Evolutionary conservation across 768 basidiomycete genomes (phyloP).

Genomic region (Lepiota subincarnata): DNA sequence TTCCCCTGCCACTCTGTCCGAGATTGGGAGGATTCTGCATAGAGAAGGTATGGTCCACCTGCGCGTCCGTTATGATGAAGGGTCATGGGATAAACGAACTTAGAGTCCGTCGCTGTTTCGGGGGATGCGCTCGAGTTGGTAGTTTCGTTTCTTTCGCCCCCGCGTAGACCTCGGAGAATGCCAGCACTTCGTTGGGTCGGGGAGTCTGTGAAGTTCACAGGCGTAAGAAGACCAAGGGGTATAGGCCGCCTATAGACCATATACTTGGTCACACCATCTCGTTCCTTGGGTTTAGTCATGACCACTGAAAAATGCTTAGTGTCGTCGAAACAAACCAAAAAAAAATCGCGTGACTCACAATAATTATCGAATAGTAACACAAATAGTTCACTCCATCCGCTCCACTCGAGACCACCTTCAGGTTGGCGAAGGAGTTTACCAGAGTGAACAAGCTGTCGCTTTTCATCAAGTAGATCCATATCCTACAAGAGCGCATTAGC

Average conservation of each 20-base stretch:
- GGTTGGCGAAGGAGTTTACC: conserved; percentile 80
- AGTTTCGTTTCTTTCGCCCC: conserved; percentile 24
- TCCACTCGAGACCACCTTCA: conserved; percentile 74
- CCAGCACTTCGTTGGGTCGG: conserved; percentile 66
- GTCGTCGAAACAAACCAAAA: conserved; percentile 10
- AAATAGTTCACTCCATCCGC: conserved; percentile 80
- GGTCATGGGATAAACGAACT: conserved; percentile 78
- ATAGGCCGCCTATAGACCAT: conserved; percentile 81
- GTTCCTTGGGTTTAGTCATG: conserved; percentile 58
- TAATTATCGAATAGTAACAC: conserved; percentile 96
- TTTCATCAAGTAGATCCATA: conserved; percentile 85
- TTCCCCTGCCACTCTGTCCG: conserved; percentile 87
- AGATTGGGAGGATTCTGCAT: conserved; percentile 68
- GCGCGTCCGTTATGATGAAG: conserved; percentile 85
- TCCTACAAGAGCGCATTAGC: conserved; percentile 39
- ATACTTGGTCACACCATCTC: conserved; percentile 71
- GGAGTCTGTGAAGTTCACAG: conserved; percentile 77
- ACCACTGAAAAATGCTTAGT: conserved; percentile 53
- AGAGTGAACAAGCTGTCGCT: conserved; percentile 77
- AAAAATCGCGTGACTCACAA: conserved; percentile 41
- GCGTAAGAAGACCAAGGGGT: conserved; percentile 81
- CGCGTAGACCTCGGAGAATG: conserved; percentile 60
- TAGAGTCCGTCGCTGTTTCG: conserved; percentile 43
- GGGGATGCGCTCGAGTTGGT: conserved; percentile 8
- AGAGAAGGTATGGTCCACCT: conserved; percentile 80